Evolutionary conservation across 768 basidiomycete species (phyloP), one percentile per base, ranked within the genome.

Genomic region (Leccinum arenicola): DNA sequence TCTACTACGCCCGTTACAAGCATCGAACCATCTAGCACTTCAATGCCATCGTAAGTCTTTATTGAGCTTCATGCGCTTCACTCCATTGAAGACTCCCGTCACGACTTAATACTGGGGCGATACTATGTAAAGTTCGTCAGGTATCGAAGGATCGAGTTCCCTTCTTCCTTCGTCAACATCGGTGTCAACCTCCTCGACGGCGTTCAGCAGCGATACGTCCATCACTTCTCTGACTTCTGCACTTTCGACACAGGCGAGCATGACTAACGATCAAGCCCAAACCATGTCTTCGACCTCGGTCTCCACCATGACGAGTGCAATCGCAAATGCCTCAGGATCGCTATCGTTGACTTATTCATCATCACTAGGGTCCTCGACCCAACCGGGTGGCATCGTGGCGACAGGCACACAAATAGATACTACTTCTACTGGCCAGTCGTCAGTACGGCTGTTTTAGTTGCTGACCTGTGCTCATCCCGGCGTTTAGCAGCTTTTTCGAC

Each of bases 401-500:
- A 84, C 82, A 3, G 69, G 77, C 57, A 86, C 85, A 1, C 78
- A 83, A 12, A 64, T 70, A 35, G 69, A 65, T 54, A 64, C 50
- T 52, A 61, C 56, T 38, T 57, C 59, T 29, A 64, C 56, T 49
- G 54, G 61, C 12, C 63, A 62, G 35, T 68, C 71, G 67, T 72
- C 71, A 59, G 71, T 72, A 29, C 60, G n/a, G 10, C 47, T 19
- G 8, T 35, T 51, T 48, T n/a, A 17, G 31, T 33, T 23, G 6
- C 47, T 25, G 6, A 48, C 25, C 7, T 35, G 15, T 50, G 11
- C 43, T 67, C n/a, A 58, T 52, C 21, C 15, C 61, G 6, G n/a
- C 33, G 51, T 61, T 43, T 48, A 6, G 17, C 56, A 86, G 84
- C 11, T 87, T 91, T 73, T 82, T 91, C 64, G 73, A 76, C 50